Percentiles rank a stretch among this genome's conserved stretches.
Evolutionary conservation across 176 grass and related monocot species (phyloP).

Genomic region (Cenchrus fungigraminus): DNA sequence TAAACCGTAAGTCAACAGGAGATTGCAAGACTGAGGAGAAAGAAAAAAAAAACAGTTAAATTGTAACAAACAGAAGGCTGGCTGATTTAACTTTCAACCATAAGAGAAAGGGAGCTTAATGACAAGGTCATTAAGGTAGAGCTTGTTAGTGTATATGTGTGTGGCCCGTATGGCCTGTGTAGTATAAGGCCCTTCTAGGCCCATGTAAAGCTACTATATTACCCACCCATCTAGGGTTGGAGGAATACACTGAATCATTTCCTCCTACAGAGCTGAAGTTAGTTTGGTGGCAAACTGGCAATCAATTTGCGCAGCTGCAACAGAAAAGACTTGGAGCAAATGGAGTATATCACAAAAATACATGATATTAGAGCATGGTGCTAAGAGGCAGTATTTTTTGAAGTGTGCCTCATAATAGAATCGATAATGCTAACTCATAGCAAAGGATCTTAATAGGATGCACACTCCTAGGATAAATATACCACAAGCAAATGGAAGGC

Average conservation of each 20-base stretch:
- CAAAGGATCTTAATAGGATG: slow-evolving; percentile 7
- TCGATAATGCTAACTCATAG: background rate
- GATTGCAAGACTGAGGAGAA: background rate
- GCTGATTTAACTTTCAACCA: background rate
- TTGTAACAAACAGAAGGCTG: background rate
- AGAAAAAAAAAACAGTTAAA: background rate
- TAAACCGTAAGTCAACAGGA: background rate
- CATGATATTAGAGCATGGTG: background rate
- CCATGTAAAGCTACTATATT: no score
- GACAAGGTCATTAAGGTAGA: background rate
- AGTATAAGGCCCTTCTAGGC: no score
- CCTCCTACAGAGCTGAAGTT: background rate
- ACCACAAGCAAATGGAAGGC: background rate
- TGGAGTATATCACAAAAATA: background rate
- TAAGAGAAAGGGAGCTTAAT: slow-evolving; percentile 1
- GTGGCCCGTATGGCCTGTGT: no score
- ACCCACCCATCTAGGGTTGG: no score
- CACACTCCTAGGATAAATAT: background rate
- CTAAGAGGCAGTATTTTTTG: background rate
- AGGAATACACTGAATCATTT: no score
- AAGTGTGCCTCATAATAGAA: background rate
- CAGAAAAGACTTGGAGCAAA: background rate
- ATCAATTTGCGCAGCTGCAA: background rate
- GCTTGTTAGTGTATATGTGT: no score
- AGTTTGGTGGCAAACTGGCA: background rate